Base-by-base conservation (phyloP, 208 protist genomes). In the Trypanosoma grayi region DNA sequence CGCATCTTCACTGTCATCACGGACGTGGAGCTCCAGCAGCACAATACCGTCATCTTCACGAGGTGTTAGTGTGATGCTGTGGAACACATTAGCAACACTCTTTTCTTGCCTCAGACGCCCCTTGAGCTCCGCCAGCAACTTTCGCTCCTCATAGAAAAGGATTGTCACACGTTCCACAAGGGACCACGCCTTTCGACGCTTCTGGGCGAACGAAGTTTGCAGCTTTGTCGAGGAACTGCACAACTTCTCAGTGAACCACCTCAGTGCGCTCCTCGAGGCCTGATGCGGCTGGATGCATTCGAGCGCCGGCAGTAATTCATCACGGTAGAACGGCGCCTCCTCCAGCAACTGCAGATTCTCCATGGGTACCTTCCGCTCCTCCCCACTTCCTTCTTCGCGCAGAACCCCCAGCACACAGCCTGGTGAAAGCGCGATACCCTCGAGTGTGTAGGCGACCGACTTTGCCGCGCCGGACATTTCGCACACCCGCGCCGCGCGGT, bases 241-340 rank as follows among this genome's bases (percentile, higher is more conserved):
- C 9, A 81, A 33, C 52, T 77, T 81, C 48, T 28, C 64, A 37
- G 77, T 64, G 39, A 61, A 71, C 65, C 73, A 60, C 47, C 73
- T 60, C 45, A 70, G 20, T 20, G 75, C 25, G 18, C 61, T 81
- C 34, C 60, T 71, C 6, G 75, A 81, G n/a, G 70, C 64, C 33
- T 59, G 59, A 18, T 69, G 62, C 11, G 75, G 65, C 44, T 64
- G 36, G 31, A 81, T 77, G 20, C 57, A 64, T 39, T 81, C 75
- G 43, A 76, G 25, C 25, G 70, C 48, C 5, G 75, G 75, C 27
- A 81, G 44, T 24, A 81, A 54, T 4, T 60, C 36, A 34, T 81
- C 75, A 40, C 62, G 46, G 51, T 68, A 77, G 28, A 77, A 39
- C 2, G 75, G 44, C 28, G 62, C 60, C 31, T 69, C 43, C 0